Evolutionary conservation across 345 rosid genomes (phyloP).

Genomic region (Bretschneidera sinensis): DNA sequence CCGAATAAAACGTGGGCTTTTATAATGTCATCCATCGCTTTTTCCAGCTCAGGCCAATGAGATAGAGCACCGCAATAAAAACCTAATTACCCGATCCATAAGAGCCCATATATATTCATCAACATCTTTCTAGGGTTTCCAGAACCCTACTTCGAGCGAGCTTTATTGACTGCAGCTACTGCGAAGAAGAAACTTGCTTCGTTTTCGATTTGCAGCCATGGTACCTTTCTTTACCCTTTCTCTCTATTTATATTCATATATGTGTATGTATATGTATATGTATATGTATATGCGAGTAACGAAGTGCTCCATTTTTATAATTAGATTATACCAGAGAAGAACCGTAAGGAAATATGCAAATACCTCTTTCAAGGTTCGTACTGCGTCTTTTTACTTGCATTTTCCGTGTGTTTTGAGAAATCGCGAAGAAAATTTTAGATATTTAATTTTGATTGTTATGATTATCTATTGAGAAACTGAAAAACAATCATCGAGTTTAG

Average conservation of each 20-base stretch:
- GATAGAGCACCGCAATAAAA: too few species aligned
- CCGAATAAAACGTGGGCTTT: too few species aligned
- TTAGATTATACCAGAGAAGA: constrained; percentile 33
- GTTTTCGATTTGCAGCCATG: constrained; percentile 16
- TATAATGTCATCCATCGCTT: too few species aligned
- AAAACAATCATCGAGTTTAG: too few species aligned
- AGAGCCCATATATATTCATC: background rate
- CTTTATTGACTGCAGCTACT: background rate
- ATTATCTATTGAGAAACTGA: background rate
- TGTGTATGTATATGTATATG: background rate
- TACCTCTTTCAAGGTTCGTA: constrained; percentile 51
- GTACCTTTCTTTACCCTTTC: background rate
- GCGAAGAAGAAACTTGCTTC: background rate
- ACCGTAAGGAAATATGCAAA: constrained; percentile 46
- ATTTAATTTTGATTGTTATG: background rate
- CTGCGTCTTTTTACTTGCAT: too few species aligned
- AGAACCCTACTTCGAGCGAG: background rate
- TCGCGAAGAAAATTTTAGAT: background rate
- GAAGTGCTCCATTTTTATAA: background rate
- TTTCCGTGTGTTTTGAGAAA: background rate
- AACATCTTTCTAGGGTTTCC: background rate
- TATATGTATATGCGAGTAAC: background rate
- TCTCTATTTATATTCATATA: background rate
- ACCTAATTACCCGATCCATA: background rate
- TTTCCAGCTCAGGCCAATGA: too few species aligned